phyloP scores from a whole-genome alignment of 139 green algal genomes.

The Zygnema cylindricum region DNA sequence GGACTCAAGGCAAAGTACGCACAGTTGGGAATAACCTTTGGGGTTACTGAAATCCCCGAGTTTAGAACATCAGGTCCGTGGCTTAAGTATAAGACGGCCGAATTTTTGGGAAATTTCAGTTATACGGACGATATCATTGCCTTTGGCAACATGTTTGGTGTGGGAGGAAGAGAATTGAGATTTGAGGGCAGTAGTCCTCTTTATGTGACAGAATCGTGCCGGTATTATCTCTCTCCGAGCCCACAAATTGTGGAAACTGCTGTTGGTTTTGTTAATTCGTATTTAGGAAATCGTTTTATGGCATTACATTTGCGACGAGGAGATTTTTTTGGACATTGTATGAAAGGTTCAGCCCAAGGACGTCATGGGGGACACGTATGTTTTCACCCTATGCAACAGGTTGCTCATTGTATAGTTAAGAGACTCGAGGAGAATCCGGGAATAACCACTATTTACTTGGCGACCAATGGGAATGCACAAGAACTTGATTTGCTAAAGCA shows the following conservation, averaged over 20 bases:
- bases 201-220: conserved; percentile 4
- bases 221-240: conserved; percentile 23
- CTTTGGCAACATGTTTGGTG: conserved; percentile 56
- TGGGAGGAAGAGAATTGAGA: conserved; percentile 22
- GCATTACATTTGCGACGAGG: conserved; percentile 42
- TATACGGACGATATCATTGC: conserved; percentile 32
- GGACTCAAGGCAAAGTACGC: neutral
- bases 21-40: conserved; percentile 21
- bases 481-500: conserved; percentile 34
- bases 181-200: conserved; percentile 30
- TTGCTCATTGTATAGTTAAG: conserved; percentile 17
- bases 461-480: conserved; percentile 43
- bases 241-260: conserved; percentile 7
- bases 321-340: conserved; percentile 43
- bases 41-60: neutral
- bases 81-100: conserved; percentile 29
- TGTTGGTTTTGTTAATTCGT: conserved; percentile 39
- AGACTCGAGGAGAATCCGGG: conserved; percentile 31
- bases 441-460: conserved; percentile 18
- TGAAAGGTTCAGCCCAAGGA: neutral
- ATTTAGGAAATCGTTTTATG: conserved; percentile 32
- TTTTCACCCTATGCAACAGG: conserved; percentile 31
- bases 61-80: conserved; percentile 29
- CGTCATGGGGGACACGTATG: neutral
- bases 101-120: conserved; percentile 20